These are phyloP conservation scores for Fusarium sp. DNA, from an alignment of 2,329 filamentous ascomycete genomes.

Conservation along the genomic window DNA sequence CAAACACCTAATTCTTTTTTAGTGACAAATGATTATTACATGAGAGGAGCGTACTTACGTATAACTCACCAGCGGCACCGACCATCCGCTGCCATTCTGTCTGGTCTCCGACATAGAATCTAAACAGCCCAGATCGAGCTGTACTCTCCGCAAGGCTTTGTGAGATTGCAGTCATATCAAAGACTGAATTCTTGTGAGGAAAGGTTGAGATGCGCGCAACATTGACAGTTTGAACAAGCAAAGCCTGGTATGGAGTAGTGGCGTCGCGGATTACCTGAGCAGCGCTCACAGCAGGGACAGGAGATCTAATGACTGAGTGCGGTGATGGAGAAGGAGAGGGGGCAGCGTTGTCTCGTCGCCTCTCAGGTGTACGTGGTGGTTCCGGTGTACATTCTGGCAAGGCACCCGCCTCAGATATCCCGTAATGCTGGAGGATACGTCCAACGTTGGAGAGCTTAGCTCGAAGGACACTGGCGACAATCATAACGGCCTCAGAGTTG, in stretches of 20 bases:
- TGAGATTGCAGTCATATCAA: neutral
- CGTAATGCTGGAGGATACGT: neutral
- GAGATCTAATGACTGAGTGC: neutral
- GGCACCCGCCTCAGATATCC: accelerated
- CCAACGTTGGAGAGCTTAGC: neutral
- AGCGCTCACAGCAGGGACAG: neutral
- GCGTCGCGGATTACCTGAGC: neutral
- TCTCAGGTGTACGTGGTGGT: neutral
- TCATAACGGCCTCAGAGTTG: neutral
- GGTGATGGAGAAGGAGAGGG: neutral
- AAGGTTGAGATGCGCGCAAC: neutral
- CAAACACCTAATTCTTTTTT: neutral
- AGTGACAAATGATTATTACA: accelerated
- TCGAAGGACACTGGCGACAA: neutral
- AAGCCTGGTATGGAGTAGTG: neutral
- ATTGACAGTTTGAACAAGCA: neutral
- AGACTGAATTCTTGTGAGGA: neutral
- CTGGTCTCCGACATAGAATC: neutral
- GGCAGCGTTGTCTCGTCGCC: neutral
- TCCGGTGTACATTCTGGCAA: neutral
- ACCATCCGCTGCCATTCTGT: neutral
- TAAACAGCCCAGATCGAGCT: neutral
- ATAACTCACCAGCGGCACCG: neutral
- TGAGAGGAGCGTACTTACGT: neutral
- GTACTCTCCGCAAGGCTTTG: neutral